Evolutionary conservation across 345 rosid genomes (phyloP).

Genomic region (Cardamine resedifolia): DNA sequence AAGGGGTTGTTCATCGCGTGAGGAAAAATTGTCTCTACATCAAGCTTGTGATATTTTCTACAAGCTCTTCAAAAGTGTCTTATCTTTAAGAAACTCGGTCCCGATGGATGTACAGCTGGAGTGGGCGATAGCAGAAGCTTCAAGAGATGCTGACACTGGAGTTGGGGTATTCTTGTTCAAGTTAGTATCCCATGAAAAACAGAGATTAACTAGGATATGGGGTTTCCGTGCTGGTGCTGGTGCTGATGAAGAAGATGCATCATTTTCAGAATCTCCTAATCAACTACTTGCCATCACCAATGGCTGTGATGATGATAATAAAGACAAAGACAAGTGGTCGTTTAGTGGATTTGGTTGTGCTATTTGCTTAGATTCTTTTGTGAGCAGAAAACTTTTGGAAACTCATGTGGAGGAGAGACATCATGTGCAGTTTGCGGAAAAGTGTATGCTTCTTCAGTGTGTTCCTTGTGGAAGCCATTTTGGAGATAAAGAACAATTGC

Average conservation of each 20-base stretch:
- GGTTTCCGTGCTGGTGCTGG: conserved; percentile 44
- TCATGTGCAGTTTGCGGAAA: conserved; percentile 84
- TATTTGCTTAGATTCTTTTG: conserved; percentile 92
- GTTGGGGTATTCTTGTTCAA: conserved; percentile 72
- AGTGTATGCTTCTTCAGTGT: conserved; percentile 96
- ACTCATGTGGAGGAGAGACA: conserved; percentile 94
- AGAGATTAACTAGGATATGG: conserved; percentile 70
- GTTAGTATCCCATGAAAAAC: conserved; percentile 75
- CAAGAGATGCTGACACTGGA: conserved; percentile 46
- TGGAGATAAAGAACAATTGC: conserved; percentile 79
- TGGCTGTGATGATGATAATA: conserved; percentile 44
- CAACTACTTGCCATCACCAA: conserved; percentile 44
- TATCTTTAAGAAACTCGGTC: conserved; percentile 86
- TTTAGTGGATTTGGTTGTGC: conserved; percentile 93
- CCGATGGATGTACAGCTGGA: conserved; percentile 89
- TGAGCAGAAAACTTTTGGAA: conserved; percentile 67
- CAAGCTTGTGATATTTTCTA: conserved; percentile 95
- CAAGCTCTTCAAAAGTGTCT: conserved; percentile 89
- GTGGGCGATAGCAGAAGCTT: conserved; percentile 96
- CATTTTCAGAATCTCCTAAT: conserved; percentile 45
- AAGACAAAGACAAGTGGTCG: conserved; percentile 72
- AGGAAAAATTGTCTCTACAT: conserved; percentile 74
- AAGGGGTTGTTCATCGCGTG: conserved; percentile 55
- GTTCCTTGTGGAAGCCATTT: conserved; percentile 89
- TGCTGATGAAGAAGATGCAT: conserved; percentile 40